Base-by-base conservation (phyloP, 2,329 filamentous ascomycete genomes). In the Aspergillus neoniger region DNA sequence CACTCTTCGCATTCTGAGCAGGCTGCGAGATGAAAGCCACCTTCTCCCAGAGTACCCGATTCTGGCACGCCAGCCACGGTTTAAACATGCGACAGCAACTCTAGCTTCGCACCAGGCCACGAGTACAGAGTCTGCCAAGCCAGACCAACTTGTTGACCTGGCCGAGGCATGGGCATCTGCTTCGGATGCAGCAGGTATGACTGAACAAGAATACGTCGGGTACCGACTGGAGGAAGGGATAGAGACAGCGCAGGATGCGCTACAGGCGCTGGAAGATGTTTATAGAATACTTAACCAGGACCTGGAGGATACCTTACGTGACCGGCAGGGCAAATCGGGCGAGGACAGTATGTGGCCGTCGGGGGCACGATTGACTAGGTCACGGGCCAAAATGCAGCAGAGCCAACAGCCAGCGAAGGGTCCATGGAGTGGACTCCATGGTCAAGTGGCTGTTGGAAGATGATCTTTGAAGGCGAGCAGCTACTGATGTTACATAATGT, bases 161-260 rank as follows among this genome's bases (percentile, higher is more conserved):
- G 76, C 76, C 15, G 70, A 77, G 64, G 75, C 75, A 39, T 79
- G 76, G 76, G 70, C 74, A 8, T 78, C 77, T 66, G 76, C 76
- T 14, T 75, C 75, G 4, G 62, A 70, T 3, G 74, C 74, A 4
- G 76, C 76, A 4, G 63, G 65, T 30, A 63, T 67, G 10, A 67
- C 63, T 36, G 72, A 72, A 28, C 68, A 68, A 32, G 73, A 74
- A 5, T 74, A 71, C 59, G 69, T 77, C 12, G 71, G 77, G 48
- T 65, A 72, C 58, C 72, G 73, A 49, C 56, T 75, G 9, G 63
- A 59, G 23, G 59, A 74, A 32, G 75, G 75, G 4, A 68, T 55
- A 23, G 74, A 78, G 50, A 66, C 69, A 39, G 67, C 66, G 5
- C 65, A 68, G 30, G 70, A 72, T 10, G 72, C 75, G 23, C 64